A percentile compares a stretch with the other conserved stretches of the same genome.
Evolutionary conservation across 2,329 filamentous ascomycete genomes (phyloP).

Genomic region (Corinectria fuckeliana): DNA sequence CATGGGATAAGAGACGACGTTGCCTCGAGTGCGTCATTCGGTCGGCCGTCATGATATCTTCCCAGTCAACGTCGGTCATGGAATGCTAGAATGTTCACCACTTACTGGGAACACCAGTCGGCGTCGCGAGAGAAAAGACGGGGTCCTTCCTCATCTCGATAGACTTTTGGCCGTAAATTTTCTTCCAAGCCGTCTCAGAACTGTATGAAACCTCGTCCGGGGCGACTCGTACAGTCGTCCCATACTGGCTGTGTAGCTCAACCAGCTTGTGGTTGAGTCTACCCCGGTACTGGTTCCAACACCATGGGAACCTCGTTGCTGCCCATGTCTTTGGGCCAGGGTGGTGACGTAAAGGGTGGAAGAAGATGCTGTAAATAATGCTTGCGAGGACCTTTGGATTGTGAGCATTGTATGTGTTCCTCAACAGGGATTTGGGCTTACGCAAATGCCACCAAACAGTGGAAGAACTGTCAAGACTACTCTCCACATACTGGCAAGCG

Average conservation of each 20-base stretch:
- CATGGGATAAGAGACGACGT: constrained; percentile 25
- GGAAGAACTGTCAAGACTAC: not conserved
- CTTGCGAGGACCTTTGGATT: not conserved
- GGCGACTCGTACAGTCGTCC: constrained; percentile 23
- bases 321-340: constrained; percentile 25
- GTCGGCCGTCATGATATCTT: constrained; percentile 31
- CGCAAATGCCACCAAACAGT: not conserved
- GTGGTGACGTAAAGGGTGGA: constrained; percentile 22
- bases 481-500: not conserved
- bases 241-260: constrained; percentile 25
- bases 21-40: constrained; percentile 24
- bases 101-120: constrained; percentile 28
- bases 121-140: constrained; percentile 27
- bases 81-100: not conserved
- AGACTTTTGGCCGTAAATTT: constrained; percentile 23
- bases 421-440: not conserved
- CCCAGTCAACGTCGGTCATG: not conserved
- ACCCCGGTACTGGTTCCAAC: constrained; percentile 26
- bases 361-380: constrained; percentile 17
- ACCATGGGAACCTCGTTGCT: constrained; percentile 26
- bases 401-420: not conserved
- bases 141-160: constrained; percentile 30
- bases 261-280: constrained; percentile 23
- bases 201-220: constrained; percentile 27
- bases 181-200: constrained; percentile 25